A percentile compares a stretch with the other conserved stretches of the same genome.
Conservation (phyloP, 148 eudicot species). For the Diospyros kaki region DNA sequence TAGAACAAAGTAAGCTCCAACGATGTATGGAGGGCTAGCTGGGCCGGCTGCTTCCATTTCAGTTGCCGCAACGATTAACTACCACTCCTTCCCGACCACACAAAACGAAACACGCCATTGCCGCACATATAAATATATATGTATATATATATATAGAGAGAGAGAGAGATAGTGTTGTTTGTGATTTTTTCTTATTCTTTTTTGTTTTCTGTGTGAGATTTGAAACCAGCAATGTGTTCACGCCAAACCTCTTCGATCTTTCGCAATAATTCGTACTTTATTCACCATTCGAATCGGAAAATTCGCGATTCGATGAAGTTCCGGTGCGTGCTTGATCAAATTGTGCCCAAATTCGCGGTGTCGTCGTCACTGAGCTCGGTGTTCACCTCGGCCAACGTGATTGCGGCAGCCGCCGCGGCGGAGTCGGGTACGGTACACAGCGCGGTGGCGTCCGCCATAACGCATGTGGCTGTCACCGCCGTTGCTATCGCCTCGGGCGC, state of each 20-base stretch:
- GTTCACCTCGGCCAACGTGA: slow-evolving; percentile 38
- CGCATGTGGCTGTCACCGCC: slow-evolving; percentile 91
- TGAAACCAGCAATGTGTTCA: slow-evolving; percentile 10
- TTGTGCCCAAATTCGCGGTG: slow-evolving; percentile 34
- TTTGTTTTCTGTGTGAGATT: neutral
- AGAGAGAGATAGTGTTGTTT: no score
- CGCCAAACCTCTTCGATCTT: slow-evolving; percentile 22
- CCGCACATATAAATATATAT: neutral
- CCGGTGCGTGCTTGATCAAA: slow-evolving; percentile 24
- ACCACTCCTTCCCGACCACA: neutral
- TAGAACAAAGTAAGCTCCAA: no score
- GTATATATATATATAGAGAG: neutral
- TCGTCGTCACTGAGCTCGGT: slow-evolving; percentile 46
- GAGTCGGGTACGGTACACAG: slow-evolving; percentile 49
- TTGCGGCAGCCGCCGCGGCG: slow-evolving; percentile 49
- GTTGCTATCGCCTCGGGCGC: slow-evolving; percentile 96
- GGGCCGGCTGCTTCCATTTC: neutral
- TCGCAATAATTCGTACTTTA: slow-evolving; percentile 3
- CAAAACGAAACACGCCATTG: neutral
- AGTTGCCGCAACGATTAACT: neutral
- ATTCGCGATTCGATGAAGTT: slow-evolving; percentile 15
- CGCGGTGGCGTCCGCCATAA: slow-evolving; percentile 78
- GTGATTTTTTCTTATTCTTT: neutral
- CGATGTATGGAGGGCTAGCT: neutral
- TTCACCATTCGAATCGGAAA: slow-evolving; percentile 4